A percentile compares a stretch with the other conserved stretches of the same genome.
phyloP scores from a whole-genome alignment of 257 asterid species.

The Handroanthus guayacan region DNA sequence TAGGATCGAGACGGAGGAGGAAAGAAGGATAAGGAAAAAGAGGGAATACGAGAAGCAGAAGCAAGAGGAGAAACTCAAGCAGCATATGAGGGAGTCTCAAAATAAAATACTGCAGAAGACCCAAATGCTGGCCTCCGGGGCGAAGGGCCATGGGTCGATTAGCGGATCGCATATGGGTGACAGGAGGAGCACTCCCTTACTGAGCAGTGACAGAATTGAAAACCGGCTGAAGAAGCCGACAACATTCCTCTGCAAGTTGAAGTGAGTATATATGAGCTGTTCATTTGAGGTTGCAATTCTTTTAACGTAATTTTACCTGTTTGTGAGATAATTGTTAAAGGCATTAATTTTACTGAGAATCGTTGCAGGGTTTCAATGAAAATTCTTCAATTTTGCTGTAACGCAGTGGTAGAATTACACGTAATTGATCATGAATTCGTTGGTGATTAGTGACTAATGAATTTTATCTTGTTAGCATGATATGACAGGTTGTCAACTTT shows the following conservation, averaged over 20 bases:
- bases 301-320: conserved; percentile 22
- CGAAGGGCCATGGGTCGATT: conserved; percentile 79
- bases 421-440: conserved; percentile 2
- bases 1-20: conserved; percentile 88
- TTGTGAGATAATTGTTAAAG: background rate
- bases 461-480: conserved; percentile 2
- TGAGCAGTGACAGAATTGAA: conserved; percentile 77
- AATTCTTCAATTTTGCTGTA: conserved; percentile 21
- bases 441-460: background rate
- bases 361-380: background rate
- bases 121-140: conserved; percentile 77
- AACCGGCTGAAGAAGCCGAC: conserved; percentile 97
- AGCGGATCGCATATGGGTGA: conserved; percentile 90
- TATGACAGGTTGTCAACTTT: background rate
- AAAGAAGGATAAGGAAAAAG: conserved; percentile 85
- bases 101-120: conserved; percentile 85
- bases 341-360: conserved; percentile 6
- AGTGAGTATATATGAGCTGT: conserved; percentile 65
- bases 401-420: background rate
- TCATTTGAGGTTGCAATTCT: conserved; percentile 26
- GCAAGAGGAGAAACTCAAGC: conserved; percentile 86
- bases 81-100: conserved; percentile 79
- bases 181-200: conserved; percentile 69
- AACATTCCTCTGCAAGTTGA: conserved; percentile 95
- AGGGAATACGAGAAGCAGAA: conserved; percentile 80